Evolutionary conservation across 1,284 basidiomycete species (phyloP), one percentile per base, ranked within the genome.

Genomic region (Rhodotorula sp.): DNA sequence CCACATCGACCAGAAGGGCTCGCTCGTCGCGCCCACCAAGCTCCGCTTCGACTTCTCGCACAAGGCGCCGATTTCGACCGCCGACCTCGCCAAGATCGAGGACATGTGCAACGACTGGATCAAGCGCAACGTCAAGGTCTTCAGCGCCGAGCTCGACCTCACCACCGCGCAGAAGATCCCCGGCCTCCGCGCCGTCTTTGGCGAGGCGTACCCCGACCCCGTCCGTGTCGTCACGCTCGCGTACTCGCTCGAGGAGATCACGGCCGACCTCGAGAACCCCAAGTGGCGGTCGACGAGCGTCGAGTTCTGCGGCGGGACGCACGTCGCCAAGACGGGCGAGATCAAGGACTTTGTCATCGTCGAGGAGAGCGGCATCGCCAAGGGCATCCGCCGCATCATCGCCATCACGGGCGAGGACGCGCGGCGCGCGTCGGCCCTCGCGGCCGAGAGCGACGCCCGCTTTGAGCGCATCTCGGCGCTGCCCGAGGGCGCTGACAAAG

Each of bases 271-370:
- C 46, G 87, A 90, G 78, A 94, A 96, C 83, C 87, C 90, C 12
- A 92, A 91, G 83, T 99, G 96, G 96, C 84, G 90, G 58, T 83
- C 83, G 37, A 97, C 95, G 15, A 94, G 91, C 81, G 88, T 97
- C 77, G 97, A 99, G 83, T 97, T 99, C 81, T 99, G 96, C 82
- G 96, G 96, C 83, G 96, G 96, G 82, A 99, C 97, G 90, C 96
- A 99, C 81, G 97, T 99, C 66, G 87, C 88, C 39, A 91, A 90
- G 83, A 99, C 96, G 0, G 93, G 94, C 37, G 94, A 96, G 77
- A 99, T 99, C 85, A 93, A 94, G 82, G 89, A 92, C 80, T 91
- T 99, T 80, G 89, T 97, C 64, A 90, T 99, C 75, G 90, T 88
- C 39, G 96, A 99, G 80, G 97, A 99, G 82, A 91, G 91, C 13